These are phyloP conservation scores for Cymbidium sinense DNA, from an alignment of 106 monocot genomes.

Conservation along the genomic window DNA sequence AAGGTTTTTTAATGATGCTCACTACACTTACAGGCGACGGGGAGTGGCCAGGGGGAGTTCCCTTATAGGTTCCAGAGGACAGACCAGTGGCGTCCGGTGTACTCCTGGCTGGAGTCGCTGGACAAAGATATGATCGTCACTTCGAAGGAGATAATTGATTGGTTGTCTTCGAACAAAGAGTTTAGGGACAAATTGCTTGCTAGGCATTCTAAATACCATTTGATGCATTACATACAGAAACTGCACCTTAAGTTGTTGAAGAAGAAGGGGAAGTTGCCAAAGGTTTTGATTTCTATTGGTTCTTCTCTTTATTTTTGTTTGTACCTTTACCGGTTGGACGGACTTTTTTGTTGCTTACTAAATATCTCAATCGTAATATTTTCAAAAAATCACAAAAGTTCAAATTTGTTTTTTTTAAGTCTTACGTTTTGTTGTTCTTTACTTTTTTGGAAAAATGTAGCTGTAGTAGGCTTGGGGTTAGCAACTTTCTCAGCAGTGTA, in stretches of 20 bases:
- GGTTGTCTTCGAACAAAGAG: slow-evolving; percentile 42
- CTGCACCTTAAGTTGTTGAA: slow-evolving; percentile 69
- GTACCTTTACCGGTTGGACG: background rate
- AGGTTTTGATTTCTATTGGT: slow-evolving; percentile 20
- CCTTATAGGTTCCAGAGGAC: slow-evolving; percentile 66
- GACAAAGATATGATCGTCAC: slow-evolving; percentile 45
- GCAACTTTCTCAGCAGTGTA: too few species aligned
- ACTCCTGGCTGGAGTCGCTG: slow-evolving; percentile 62
- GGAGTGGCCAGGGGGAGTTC: slow-evolving; percentile 17
- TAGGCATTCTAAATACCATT: slow-evolving; percentile 61
- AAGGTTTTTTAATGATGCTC: background rate
- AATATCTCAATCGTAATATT: background rate
- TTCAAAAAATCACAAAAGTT: background rate
- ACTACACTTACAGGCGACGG: slow-evolving; percentile 2
- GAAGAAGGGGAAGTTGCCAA: slow-evolving; percentile 62
- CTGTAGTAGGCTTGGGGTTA: background rate
- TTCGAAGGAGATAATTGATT: slow-evolving; percentile 46
- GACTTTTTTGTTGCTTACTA: background rate
- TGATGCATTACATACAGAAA: slow-evolving; percentile 73
- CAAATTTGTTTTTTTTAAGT: background rate
- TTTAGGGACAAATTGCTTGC: slow-evolving; percentile 40
- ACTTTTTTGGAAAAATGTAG: background rate
- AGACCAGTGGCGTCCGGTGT: slow-evolving; percentile 67
- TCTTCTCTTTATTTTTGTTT: background rate
- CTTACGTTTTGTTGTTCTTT: background rate